These are phyloP conservation scores for Ochetophila trinervis DNA, from an alignment of 306 rosid species.

Conservation along the genomic window DNA sequence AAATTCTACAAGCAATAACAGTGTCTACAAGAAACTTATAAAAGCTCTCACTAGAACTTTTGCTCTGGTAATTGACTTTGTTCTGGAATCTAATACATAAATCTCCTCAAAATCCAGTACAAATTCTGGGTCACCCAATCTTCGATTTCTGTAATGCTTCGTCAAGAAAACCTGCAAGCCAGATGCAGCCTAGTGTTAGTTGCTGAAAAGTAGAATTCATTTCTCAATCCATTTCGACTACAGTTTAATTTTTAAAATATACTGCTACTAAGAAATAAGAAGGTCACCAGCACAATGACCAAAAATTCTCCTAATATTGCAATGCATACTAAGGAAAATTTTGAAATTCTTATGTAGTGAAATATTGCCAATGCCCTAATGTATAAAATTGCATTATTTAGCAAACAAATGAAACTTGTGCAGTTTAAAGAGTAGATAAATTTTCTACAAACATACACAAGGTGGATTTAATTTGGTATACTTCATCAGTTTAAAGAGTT, in stretches of 20 bases:
- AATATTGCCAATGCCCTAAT: not conserved
- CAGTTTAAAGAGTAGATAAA: not conserved
- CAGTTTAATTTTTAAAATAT: not conserved
- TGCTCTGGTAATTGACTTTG: slow-evolving; percentile 87
- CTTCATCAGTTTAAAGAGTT: not conserved
- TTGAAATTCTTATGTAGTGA: not conserved
- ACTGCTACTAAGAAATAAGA: not conserved
- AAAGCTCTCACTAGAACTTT: slow-evolving; percentile 63
- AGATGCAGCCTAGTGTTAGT: slow-evolving; percentile 16
- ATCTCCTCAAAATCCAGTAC: slow-evolving; percentile 93
- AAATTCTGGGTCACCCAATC: slow-evolving; percentile 74
- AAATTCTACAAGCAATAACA: no score
- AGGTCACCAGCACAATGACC: not conserved
- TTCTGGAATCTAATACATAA: slow-evolving; percentile 78
- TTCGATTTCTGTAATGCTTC: slow-evolving; percentile 80
- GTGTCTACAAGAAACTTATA: not conserved
- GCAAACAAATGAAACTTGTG: not conserved
- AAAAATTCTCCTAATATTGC: not conserved
- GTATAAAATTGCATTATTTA: not conserved
- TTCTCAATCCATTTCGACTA: not conserved
- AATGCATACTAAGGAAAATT: not conserved
- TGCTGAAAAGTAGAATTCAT: not conserved
- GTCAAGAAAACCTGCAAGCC: slow-evolving; percentile 75
- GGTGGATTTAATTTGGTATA: no score
- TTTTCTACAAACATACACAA: no score